Conservation (phyloP, 2,329 filamentous ascomycete genomes). For the Diaporthe longicolla region DNA sequence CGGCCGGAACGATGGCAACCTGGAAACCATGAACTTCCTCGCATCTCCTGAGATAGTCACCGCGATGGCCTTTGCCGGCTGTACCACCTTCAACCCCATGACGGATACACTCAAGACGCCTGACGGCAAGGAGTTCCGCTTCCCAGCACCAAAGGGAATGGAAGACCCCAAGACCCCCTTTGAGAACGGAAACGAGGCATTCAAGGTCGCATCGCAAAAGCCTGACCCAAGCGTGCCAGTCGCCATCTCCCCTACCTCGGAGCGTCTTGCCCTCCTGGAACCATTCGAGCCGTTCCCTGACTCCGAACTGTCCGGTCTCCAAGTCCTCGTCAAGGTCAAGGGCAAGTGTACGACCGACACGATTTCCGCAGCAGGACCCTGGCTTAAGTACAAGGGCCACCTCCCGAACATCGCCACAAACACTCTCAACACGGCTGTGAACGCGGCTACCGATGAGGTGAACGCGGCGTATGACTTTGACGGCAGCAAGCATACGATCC, state of each 20-base stretch:
- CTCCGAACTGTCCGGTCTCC: constrained; percentile 80
- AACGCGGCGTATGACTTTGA: constrained; percentile 92
- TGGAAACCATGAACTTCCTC: constrained; percentile 98
- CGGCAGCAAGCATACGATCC: constrained; percentile 82
- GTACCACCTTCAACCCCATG: constrained; percentile 95
- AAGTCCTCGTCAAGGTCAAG: constrained; percentile 94
- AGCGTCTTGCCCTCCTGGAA: constrained; percentile 90
- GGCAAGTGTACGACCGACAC: constrained; percentile 99
- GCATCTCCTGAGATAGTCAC: constrained; percentile 97
- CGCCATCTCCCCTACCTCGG: constrained; percentile 87
- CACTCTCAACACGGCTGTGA: constrained; percentile 95
- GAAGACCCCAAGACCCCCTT: constrained; percentile 77
- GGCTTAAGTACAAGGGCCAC: constrained; percentile 99
- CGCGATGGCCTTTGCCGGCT: constrained; percentile 92
- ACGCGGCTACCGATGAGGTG: constrained; percentile 91
- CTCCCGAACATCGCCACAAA: constrained; percentile 98
- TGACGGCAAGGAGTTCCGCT: constrained; percentile 86
- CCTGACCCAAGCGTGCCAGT: constrained; percentile 81
- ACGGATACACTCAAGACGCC: constrained; percentile 87
- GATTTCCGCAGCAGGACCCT: constrained; percentile 95
- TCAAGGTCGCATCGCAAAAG: constrained; percentile 79
- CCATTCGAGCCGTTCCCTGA: constrained; percentile 89
- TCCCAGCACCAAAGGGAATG: constrained; percentile 81
- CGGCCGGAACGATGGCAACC: constrained; percentile 96
- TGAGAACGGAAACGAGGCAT: constrained; percentile 80